These are phyloP conservation scores for Mortierella sp. DNA, from an alignment of 371 early-diverging fungal genomes.

Conservation along the genomic window DNA sequence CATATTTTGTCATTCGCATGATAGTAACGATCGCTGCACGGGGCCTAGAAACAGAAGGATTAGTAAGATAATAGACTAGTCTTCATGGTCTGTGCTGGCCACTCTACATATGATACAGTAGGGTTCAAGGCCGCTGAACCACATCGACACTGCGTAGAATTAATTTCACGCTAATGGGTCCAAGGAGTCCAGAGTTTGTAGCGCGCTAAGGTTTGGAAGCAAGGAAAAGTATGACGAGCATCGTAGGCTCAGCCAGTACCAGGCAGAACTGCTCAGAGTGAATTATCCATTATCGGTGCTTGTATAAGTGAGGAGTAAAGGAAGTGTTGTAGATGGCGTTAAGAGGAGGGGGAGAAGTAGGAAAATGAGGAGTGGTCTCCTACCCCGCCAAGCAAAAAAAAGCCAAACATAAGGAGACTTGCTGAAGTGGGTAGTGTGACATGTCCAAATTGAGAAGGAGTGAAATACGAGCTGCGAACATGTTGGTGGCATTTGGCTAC, in stretches of 20 bases:
- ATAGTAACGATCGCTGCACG: not conserved
- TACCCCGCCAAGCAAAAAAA: not conserved
- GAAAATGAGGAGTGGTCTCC: slow-evolving; percentile 8
- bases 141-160: not conserved
- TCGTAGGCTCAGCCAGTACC: not conserved
- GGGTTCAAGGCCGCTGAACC: not conserved
- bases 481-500: too few species aligned
- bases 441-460: not conserved
- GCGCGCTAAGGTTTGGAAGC: not conserved
- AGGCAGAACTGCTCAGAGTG: not conserved
- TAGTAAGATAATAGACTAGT: not conserved
- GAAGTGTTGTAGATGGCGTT: not conserved
- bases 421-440: not conserved
- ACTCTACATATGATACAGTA: not conserved
- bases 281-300: slow-evolving; percentile 1
- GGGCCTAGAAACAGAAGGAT: not conserved
- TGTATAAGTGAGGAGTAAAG: slow-evolving; percentile 14
- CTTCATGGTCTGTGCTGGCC: not conserved
- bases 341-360: not conserved
- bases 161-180: not conserved
- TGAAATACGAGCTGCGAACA: not conserved
- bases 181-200: not conserved
- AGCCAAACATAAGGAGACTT: not conserved
- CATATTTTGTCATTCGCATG: not conserved
- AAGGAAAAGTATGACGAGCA: slow-evolving; percentile 1